phyloP scores from a whole-genome alignment of 2,329 filamentous ascomycete genomes.

The Colletotrichum lentis region DNA sequence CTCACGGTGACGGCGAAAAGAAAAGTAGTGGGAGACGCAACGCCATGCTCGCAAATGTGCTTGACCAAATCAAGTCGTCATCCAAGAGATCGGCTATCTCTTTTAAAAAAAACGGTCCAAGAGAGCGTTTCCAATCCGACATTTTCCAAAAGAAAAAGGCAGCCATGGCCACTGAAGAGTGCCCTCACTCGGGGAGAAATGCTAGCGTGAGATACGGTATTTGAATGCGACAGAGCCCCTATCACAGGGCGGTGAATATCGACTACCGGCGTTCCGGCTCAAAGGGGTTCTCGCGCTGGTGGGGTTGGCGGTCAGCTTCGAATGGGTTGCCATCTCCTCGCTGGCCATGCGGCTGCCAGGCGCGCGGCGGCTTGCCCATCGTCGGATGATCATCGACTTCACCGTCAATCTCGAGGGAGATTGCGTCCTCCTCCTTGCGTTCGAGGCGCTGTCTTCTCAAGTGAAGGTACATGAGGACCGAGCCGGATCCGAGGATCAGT shows the following conservation, averaged over 20 bases:
- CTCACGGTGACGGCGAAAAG: background rate
- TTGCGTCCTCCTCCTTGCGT: slow-evolving; percentile 29
- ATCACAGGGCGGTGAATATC: background rate
- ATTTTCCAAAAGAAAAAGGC: background rate
- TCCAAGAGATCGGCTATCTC: background rate
- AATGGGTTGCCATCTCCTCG: slow-evolving; percentile 16
- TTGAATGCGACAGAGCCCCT: background rate
- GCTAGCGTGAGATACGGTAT: background rate
- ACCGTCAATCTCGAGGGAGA: slow-evolving; percentile 30
- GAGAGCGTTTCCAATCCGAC: slow-evolving; percentile 1
- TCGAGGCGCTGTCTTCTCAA: slow-evolving; percentile 24
- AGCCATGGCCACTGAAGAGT: background rate
- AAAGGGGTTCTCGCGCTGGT: slow-evolving; percentile 29
- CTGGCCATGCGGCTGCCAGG: slow-evolving; percentile 33
- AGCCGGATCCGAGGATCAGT: slow-evolving; percentile 13
- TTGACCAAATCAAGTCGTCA: slow-evolving; percentile 23
- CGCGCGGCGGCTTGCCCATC: slow-evolving; percentile 33
- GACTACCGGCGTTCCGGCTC: slow-evolving; percentile 30
- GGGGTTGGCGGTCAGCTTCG: slow-evolving; percentile 22
- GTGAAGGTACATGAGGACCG: slow-evolving; percentile 25
- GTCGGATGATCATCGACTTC: slow-evolving; percentile 33
- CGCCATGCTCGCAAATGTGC: slow-evolving; percentile 33
- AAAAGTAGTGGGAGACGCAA: slow-evolving; percentile 22
- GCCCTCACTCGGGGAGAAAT: background rate
- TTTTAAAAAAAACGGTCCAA: background rate